phyloP scores from a whole-genome alignment of 2,329 filamentous ascomycete genomes.

The Xylaria sp. region DNA sequence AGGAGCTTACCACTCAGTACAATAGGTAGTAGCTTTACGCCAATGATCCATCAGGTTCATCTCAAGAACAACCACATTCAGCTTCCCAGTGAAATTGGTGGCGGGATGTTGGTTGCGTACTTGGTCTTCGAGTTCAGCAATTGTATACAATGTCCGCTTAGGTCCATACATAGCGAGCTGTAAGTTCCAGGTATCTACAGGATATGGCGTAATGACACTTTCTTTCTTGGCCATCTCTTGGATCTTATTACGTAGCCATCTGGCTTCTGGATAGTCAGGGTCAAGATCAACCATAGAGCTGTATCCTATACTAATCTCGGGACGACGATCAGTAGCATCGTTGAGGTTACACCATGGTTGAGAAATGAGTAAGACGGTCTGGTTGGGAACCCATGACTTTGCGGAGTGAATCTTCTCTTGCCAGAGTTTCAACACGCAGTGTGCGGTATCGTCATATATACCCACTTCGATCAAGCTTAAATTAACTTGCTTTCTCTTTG shows the following conservation, averaged over 20 bases:
- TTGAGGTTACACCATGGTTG: conserved; percentile 49
- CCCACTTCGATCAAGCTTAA: conserved; percentile 60
- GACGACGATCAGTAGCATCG: conserved; percentile 2
- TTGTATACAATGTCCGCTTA: conserved; percentile 52
- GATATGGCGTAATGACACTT: conserved; percentile 61
- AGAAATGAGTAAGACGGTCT: conserved; percentile 62
- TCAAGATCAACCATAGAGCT: conserved; percentile 65
- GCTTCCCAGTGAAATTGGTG: conserved; percentile 54
- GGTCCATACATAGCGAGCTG: conserved; percentile 49
- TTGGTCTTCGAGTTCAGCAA: conserved; percentile 57
- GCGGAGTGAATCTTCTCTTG: conserved; percentile 58
- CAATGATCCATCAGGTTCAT: conserved; percentile 47
- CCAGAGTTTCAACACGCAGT: conserved; percentile 65
- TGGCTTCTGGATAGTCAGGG: conserved; percentile 62
- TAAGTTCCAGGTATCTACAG: conserved; percentile 53
- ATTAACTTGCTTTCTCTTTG: conserved; percentile 58
- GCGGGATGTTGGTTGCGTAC: conserved; percentile 48
- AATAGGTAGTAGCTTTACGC: conserved; percentile 53
- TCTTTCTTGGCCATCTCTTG: conserved; percentile 59
- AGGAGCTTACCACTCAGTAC: conserved; percentile 53
- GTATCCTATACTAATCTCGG: conserved; percentile 49
- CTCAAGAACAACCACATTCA: conserved; percentile 50
- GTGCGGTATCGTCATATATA: conserved; percentile 67
- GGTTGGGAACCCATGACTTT: conserved; percentile 56
- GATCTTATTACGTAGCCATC: conserved; percentile 63